phyloP scores from a whole-genome alignment of 495 filamentous ascomycete species.

The Penicillium nucicola region DNA sequence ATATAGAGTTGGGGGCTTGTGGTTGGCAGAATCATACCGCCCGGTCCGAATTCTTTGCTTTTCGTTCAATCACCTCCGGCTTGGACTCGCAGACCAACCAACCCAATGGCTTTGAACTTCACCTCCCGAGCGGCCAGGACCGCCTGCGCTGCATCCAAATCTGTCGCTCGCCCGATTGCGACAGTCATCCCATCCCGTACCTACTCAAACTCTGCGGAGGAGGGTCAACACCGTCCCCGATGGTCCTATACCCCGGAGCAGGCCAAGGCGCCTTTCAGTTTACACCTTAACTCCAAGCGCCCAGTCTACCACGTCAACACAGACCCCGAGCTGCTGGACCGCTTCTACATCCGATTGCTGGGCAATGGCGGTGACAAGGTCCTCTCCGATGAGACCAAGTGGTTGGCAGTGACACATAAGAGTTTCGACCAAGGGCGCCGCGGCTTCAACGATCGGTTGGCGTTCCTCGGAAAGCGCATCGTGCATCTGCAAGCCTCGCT shows the following conservation, averaged over 20 bases:
- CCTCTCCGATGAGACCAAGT: slow-evolving; percentile 88
- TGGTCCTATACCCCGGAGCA: slow-evolving; percentile 78
- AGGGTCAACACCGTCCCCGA: slow-evolving; percentile 54
- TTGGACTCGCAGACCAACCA: slow-evolving; percentile 13
- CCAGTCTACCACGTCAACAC: slow-evolving; percentile 65
- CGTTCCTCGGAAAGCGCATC: slow-evolving; percentile 82
- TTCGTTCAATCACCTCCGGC: slow-evolving; percentile 17
- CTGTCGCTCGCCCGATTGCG: slow-evolving; percentile 13
- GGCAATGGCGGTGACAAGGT: slow-evolving; percentile 65
- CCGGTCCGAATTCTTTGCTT: slow-evolving; percentile 28
- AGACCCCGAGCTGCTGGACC: slow-evolving; percentile 67
- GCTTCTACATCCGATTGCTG: slow-evolving; percentile 68
- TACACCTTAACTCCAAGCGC: slow-evolving; percentile 45
- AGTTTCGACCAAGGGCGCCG: slow-evolving; percentile 94
- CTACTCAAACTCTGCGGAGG: slow-evolving; percentile 23
- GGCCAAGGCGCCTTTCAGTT: slow-evolving; percentile 70
- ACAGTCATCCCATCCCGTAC: slow-evolving; percentile 21
- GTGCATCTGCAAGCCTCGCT: slow-evolving; percentile 75
- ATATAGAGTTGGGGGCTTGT: not conserved
- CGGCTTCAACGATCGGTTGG: slow-evolving; percentile 90
- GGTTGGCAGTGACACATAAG: slow-evolving; percentile 97
- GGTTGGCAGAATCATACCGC: slow-evolving; percentile 29
- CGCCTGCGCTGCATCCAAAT: slow-evolving; percentile 30
- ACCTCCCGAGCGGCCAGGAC: slow-evolving; percentile 35
- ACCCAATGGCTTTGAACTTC: slow-evolving; percentile 37